Evolutionary conservation across 1,284 basidiomycete genomes (phyloP).

Genomic region (Tilletia caries): DNA sequence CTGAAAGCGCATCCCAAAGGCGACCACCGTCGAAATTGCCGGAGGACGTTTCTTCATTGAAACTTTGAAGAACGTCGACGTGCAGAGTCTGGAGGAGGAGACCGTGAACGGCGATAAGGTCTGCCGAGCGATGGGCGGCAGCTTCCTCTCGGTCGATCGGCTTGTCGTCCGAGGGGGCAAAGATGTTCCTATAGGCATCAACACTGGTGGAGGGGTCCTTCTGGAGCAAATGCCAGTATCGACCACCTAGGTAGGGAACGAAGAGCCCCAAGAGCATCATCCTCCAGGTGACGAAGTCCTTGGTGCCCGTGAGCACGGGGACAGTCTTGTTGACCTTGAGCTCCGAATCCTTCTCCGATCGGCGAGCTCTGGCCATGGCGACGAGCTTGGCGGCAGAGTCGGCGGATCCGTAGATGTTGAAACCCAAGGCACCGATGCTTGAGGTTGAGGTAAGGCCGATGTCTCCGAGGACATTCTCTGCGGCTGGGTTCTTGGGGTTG

Average conservation of each 20-base stretch:
- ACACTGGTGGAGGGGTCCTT: not conserved
- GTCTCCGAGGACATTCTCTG: too few relatives aligned
- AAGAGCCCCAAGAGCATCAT: not conserved
- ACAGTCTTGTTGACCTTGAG: not conserved
- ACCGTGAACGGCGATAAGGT: not conserved
- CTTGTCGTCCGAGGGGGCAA: not conserved
- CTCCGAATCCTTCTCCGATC: not conserved
- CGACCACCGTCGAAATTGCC: not conserved
- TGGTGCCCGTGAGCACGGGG: not conserved
- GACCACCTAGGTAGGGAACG: not conserved
- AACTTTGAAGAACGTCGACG: not conserved
- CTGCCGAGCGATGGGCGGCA: not conserved
- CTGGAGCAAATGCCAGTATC: not conserved
- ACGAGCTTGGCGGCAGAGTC: not conserved
- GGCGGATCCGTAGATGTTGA: not conserved
- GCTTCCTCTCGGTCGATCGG: not conserved
- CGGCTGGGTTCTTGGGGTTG: not conserved
- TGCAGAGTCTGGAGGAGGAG: not conserved
- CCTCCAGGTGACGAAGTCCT: not conserved
- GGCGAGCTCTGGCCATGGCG: not conserved
- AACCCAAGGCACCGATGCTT: not conserved
- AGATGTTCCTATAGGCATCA: not conserved
- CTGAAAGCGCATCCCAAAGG: not conserved
- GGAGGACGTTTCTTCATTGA: not conserved
- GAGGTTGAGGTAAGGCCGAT: not conserved